phyloP scores from a whole-genome alignment of 2,329 filamentous ascomycete genomes.

The Daldinia sp. region DNA sequence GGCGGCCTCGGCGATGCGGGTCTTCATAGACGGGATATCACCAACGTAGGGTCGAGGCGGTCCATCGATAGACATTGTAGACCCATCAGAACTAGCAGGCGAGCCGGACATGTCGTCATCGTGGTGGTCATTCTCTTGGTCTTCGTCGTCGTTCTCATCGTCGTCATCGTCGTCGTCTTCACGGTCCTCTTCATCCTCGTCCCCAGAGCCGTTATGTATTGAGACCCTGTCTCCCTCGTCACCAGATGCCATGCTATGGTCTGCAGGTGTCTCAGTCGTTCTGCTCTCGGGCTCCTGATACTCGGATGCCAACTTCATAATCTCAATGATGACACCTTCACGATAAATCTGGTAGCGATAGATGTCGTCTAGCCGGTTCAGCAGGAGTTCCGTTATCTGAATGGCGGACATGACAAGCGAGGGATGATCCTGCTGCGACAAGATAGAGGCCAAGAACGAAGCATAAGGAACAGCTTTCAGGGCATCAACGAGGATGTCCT shows the following conservation, averaged over 20 bases:
- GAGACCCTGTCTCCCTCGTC: slow-evolving; percentile 53
- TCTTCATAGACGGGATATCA: slow-evolving; percentile 70
- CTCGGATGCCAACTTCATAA: slow-evolving; percentile 78
- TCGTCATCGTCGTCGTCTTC: slow-evolving; percentile 63
- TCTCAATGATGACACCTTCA: slow-evolving; percentile 94
- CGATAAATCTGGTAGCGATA: slow-evolving; percentile 98
- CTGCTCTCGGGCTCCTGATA: slow-evolving; percentile 55
- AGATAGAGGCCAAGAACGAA: slow-evolving; percentile 92
- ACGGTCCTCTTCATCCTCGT: slow-evolving; percentile 64
- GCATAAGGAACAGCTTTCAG: slow-evolving; percentile 91
- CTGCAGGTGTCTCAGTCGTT: slow-evolving; percentile 47
- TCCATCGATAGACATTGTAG: slow-evolving; percentile 72
- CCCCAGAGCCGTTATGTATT: slow-evolving; percentile 63
- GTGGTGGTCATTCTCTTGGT: slow-evolving; percentile 59
- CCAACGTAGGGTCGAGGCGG: slow-evolving; percentile 62
- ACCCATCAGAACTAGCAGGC: slow-evolving; percentile 73
- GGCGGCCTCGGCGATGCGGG: slow-evolving; percentile 80
- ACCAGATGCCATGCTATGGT: slow-evolving; percentile 51
- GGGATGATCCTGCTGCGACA: slow-evolving; percentile 94
- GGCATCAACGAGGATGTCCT: slow-evolving; percentile 84
- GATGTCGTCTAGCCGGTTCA: slow-evolving; percentile 84
- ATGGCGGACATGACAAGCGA: slow-evolving; percentile 87
- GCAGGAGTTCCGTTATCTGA: slow-evolving; percentile 88
- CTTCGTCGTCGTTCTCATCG: slow-evolving; percentile 63
- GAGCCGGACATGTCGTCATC: slow-evolving; percentile 75